Conservation (phyloP, 345 rosid species). For the Citrus sp. region DNA sequence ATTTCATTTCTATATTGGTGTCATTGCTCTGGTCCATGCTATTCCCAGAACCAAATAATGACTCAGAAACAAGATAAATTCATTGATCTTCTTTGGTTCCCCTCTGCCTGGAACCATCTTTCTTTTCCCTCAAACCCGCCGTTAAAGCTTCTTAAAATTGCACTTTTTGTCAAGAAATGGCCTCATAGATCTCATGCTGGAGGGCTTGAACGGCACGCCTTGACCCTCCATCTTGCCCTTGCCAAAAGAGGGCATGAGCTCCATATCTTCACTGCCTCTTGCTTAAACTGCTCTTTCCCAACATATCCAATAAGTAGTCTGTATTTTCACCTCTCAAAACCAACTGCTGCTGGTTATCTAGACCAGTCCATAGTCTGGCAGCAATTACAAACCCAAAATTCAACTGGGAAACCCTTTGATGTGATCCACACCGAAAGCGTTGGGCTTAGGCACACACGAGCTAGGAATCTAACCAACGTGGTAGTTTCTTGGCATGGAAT, state of each 20-base stretch:
- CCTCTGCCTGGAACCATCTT: slow-evolving; percentile 78
- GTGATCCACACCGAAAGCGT: slow-evolving; percentile 88
- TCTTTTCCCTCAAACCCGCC: slow-evolving; percentile 40
- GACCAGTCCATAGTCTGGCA: slow-evolving; percentile 71
- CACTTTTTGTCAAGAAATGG: slow-evolving; percentile 89
- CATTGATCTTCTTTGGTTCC: slow-evolving; percentile 53
- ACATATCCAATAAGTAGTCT: slow-evolving; percentile 42
- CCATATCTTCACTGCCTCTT: slow-evolving; percentile 75
- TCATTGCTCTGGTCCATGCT: slow-evolving; percentile 43
- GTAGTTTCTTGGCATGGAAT: slow-evolving; percentile 92
- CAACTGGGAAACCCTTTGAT: slow-evolving; percentile 69
- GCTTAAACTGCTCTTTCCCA: slow-evolving; percentile 50
- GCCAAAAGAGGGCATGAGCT: slow-evolving; percentile 84
- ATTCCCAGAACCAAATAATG: slow-evolving; percentile 22
- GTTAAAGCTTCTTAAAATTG: slow-evolving; percentile 56
- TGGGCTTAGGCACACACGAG: slow-evolving; percentile 78
- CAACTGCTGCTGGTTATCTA: slow-evolving; percentile 72
- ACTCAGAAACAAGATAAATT: slow-evolving; percentile 29
- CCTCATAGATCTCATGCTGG: slow-evolving; percentile 79
- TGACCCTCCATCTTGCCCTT: slow-evolving; percentile 79
- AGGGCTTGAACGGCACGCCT: slow-evolving; percentile 86
- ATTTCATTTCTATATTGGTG: slow-evolving; percentile 53
- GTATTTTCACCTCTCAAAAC: slow-evolving; percentile 68
- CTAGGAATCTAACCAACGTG: slow-evolving; percentile 54
- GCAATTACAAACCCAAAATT: slow-evolving; percentile 65